Evolutionary conservation across 1,139 yeast species (phyloP).

Genomic region (Debaryomyces psychrophilus): DNA sequence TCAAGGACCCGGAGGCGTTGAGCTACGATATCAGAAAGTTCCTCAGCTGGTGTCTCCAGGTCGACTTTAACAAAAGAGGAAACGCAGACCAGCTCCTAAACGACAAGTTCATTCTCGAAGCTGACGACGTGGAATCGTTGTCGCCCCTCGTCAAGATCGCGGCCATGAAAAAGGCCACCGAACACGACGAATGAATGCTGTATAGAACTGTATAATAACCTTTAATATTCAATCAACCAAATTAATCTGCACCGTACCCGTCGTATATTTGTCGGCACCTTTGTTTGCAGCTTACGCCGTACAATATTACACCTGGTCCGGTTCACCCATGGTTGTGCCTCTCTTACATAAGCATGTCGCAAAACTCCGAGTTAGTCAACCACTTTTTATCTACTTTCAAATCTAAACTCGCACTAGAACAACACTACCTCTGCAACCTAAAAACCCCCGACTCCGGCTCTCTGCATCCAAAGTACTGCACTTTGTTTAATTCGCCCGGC

Average conservation of each 20-base stretch:
- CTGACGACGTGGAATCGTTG: conserved; percentile 73
- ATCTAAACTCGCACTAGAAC: neutral
- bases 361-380: neutral
- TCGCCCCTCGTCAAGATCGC: conserved; percentile 92
- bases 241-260: neutral
- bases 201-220: conserved; percentile 6
- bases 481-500: neutral
- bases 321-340: neutral
- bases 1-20: conserved; percentile 85
- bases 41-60: conserved; percentile 78
- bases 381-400: neutral
- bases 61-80: conserved; percentile 82
- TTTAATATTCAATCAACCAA: neutral
- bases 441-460: neutral
- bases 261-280: neutral
- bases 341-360: neutral
- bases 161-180: conserved; percentile 70
- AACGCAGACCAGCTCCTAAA: conserved; percentile 73
- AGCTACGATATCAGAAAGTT: conserved; percentile 69
- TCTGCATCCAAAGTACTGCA: neutral
- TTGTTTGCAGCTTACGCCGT: neutral
- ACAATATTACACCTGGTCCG: no score
- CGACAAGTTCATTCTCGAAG: conserved; percentile 71
- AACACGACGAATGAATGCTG: conserved; percentile 35
- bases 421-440: neutral